Base-by-base conservation (phyloP, 257 asterid species). In the Solanum gracilifrons region DNA sequence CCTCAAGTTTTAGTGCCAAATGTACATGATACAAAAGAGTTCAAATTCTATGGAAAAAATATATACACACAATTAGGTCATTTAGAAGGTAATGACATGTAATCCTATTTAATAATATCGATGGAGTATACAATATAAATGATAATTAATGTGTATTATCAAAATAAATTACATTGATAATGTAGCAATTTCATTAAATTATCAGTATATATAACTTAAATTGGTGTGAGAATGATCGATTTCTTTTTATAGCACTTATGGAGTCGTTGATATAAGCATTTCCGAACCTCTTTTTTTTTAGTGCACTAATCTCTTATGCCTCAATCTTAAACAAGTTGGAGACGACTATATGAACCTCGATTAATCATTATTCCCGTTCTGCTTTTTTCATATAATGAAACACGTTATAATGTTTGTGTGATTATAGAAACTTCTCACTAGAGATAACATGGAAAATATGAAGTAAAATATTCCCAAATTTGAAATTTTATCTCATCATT, bases 301-400 rank as follows among this genome's bases (percentile, higher is more conserved):
- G 0, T 8, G 69, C 29, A 60, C 0, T 9, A 0, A 18, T 6
- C 0, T 0, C 60, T 48, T 60, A 21, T 8, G 18, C 0, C 1
- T 66, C 33, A n/a, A 25, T 66, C 31, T 25, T 25, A 66, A 66
- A 66, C 20, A 25, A 25, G 15, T 64, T 64, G 73, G 0, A 13
- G 4, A 10, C 0, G 0, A 5, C 33, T 64, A 11, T 25, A 11
- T 64, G 8, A n/a, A 64, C 8, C 37, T 6, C 8, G 37, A 35
- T 6, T 35, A 35, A 35, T 6, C 0, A 35, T 35, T 35, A 35
- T 35, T 2, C 37, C 37, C 37, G 37, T 35, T 35, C 8, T 43
- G 1, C 58, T 48, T 13, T 48, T 0, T 48, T 0, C 58, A 48
- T 48, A 48, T 16, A 48, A 48, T 48, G 0, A 48, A 48, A 16